Evolutionary conservation across 1,284 basidiomycete species (phyloP).

Genomic region (Tilletiopsis washingtonensis): DNA sequence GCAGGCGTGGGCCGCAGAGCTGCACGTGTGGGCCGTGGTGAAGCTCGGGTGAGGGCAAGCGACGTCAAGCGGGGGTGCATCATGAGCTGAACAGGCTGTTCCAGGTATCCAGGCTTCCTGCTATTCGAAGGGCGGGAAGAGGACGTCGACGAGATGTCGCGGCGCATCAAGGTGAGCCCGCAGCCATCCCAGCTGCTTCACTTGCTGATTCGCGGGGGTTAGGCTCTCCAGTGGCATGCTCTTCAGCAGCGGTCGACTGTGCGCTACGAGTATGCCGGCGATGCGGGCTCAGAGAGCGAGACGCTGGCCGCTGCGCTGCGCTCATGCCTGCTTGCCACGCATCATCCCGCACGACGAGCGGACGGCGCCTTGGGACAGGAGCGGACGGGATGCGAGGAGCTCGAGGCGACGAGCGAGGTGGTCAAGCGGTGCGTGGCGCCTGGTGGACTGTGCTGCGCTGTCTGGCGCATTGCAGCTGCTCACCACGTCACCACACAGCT

Average conservation of each 20-base stretch:
- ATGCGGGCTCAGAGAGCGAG: slow-evolving; percentile 1
- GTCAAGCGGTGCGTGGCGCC: slow-evolving; percentile 9
- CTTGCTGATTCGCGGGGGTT: too few species aligned
- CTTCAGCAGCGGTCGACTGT: slow-evolving; percentile 16
- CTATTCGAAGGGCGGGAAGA: slow-evolving; percentile 23
- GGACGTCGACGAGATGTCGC: slow-evolving; percentile 25
- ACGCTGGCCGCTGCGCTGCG: slow-evolving; percentile 9
- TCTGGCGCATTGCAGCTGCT: background rate
- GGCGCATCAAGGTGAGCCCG: slow-evolving; percentile 21
- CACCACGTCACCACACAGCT: background rate
- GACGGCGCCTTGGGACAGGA: slow-evolving; percentile 4
- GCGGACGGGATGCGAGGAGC: slow-evolving; percentile 18
- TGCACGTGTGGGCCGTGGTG: slow-evolving; percentile 22
- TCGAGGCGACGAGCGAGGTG: slow-evolving; percentile 17
- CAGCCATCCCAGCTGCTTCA: too few species aligned
- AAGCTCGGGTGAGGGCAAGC: slow-evolving; percentile 12
- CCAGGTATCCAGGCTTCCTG: slow-evolving; percentile 24
- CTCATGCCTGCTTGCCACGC: slow-evolving; percentile 6
- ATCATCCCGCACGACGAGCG: background rate
- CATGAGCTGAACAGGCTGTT: background rate
- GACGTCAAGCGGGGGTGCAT: background rate
- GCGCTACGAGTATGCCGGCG: slow-evolving; percentile 5
- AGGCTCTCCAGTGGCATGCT: slow-evolving; percentile 32
- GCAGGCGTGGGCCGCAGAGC: slow-evolving; percentile 24
- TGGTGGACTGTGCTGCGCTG: background rate